Evolutionary conservation across 2,329 filamentous ascomycete species (phyloP), one percentile per base, ranked within the genome.

Genomic region (Cladophialophora immunda): DNA sequence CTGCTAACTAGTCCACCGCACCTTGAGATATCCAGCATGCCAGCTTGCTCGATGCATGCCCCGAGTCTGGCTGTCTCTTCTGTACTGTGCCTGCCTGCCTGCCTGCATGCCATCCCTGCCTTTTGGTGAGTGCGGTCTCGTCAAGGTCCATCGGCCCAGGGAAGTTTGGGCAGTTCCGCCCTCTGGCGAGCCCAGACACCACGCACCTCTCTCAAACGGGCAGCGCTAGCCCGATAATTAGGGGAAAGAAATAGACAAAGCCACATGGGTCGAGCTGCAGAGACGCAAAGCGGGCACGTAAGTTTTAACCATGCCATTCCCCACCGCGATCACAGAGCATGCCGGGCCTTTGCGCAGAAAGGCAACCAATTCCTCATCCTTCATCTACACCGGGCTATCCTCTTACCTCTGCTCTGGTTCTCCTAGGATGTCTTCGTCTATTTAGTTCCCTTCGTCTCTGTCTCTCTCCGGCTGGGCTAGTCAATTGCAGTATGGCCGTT

Each of bases 151-250:
- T 32, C 19, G 19, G 38, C 59, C 32, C 56, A 60, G 54, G 32
- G 54, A 45, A 36, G 19, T 53, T 36, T 54, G 19, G n/a, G 50
- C 29, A 25, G 27, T 68, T 50, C 45, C 62, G 62, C 41, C 11
- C 45, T 59, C 64, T 57, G 62, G 62, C 61, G 65, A 69, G 50
- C 57, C 64, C 50, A 53, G 36, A 57, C 63, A 58, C 47, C 64
- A 66, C 65, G 68, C 68, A 68, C 62, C 66, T 70, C 63, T 65
- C 65, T 66, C 36, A 38, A 70, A 66, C 52, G 59, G 68, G 66
- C 41, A 54, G 30, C 66, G 63, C 65, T 70, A 68, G 45, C 52
- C 47, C 55, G 41, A 57, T 55, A 66, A 57, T 59, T 62, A 68
- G 45, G 45, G 45, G 45, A 50, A 50, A 27, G 45, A 50, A 50